Evolutionary conservation across 106 monocot genomes (phyloP).

Genomic region (Dendrobium chrysotoxum): DNA sequence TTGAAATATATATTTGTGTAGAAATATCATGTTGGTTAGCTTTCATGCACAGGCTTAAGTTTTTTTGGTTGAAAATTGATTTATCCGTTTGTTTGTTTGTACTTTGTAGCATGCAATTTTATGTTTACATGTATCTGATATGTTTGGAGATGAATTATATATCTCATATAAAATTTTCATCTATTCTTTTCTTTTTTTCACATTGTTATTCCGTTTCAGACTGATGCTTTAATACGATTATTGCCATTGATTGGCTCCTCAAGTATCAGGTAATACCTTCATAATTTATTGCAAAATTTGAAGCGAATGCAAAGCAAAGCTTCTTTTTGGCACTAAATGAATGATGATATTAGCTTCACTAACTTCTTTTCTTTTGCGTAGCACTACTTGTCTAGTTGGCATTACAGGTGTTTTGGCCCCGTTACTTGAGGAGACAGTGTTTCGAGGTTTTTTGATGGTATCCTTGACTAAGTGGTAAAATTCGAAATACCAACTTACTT

Average conservation of each 20-base stretch:
- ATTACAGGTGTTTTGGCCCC: slow-evolving; percentile 87
- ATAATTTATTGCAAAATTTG: background rate
- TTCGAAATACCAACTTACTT: background rate
- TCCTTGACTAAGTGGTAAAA: slow-evolving; percentile 87
- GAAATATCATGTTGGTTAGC: background rate
- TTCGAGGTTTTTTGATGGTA: slow-evolving; percentile 87
- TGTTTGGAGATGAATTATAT: background rate
- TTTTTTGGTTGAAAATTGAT: background rate
- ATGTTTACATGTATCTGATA: background rate
- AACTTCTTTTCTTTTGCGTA: slow-evolving; percentile 16
- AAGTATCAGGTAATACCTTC: slow-evolving; percentile 44
- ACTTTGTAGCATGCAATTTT: background rate
- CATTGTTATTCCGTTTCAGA: slow-evolving; percentile 33
- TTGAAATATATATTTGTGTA: background rate
- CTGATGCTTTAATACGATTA: slow-evolving; percentile 68
- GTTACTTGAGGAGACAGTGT: slow-evolving; percentile 91
- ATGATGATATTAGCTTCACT: slow-evolving; percentile 9
- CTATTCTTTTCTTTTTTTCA: background rate
- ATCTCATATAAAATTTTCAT: background rate
- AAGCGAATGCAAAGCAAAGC: background rate
- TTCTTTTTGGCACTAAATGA: background rate
- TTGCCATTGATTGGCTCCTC: slow-evolving; percentile 91
- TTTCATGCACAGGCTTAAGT: background rate
- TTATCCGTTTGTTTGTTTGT: background rate
- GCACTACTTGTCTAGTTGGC: slow-evolving; percentile 74